phyloP scores from a whole-genome alignment of 768 basidiomycete genomes.

The Leucocoprinus sp. region DNA sequence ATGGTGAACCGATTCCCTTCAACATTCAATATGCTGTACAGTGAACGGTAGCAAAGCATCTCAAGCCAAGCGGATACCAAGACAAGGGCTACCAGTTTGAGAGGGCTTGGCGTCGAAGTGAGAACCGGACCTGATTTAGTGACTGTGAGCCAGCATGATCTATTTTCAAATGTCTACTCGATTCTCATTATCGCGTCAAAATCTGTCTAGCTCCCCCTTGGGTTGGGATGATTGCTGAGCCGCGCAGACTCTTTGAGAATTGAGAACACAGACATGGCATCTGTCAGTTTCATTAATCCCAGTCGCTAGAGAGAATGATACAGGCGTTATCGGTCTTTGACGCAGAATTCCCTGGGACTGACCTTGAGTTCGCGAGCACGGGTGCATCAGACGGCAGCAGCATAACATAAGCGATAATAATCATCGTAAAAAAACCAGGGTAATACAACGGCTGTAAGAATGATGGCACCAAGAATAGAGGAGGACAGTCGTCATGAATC shows the following conservation, averaged over 20 bases:
- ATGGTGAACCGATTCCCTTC: slow-evolving; percentile 65
- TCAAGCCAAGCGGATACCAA: no score
- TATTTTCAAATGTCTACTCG: slow-evolving; percentile 79
- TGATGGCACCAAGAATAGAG: slow-evolving; percentile 64
- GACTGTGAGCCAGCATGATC: slow-evolving; percentile 83
- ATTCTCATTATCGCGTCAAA: slow-evolving; percentile 66
- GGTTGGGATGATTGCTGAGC: slow-evolving; percentile 80
- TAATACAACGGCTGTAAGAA: slow-evolving; percentile 67
- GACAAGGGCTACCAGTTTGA: no score
- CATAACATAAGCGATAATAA: slow-evolving; percentile 59
- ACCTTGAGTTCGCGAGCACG: slow-evolving; percentile 86
- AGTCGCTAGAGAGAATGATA: slow-evolving; percentile 34
- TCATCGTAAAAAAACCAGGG: slow-evolving; percentile 76
- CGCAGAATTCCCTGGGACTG: slow-evolving; percentile 7
- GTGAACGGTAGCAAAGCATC: slow-evolving; percentile 52
- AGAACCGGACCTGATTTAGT: slow-evolving; percentile 57
- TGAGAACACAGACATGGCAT: slow-evolving; percentile 86
- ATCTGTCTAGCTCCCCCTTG: slow-evolving; percentile 76
- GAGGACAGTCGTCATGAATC: slow-evolving; percentile 72
- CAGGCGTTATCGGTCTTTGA: neutral
- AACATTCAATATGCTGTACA: slow-evolving; percentile 74
- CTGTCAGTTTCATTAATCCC: no score
- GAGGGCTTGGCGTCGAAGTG: no score
- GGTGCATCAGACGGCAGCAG: slow-evolving; percentile 75
- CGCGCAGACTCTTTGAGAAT: slow-evolving; percentile 86